phyloP scores from a whole-genome alignment of 2,329 filamentous ascomycete genomes.

The Phoma sp. region DNA sequence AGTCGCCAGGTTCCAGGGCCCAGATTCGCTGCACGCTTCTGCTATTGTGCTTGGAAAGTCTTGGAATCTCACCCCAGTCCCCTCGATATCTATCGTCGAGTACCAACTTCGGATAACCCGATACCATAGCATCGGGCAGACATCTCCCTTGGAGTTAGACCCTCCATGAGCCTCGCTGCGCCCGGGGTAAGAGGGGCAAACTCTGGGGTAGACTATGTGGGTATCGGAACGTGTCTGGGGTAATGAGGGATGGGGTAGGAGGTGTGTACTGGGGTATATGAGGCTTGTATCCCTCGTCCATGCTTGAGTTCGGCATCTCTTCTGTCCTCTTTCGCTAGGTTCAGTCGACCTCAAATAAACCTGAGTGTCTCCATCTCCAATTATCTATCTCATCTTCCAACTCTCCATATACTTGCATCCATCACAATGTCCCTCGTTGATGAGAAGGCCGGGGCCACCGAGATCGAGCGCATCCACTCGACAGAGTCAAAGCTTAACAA shows the following conservation, averaged over 20 bases:
- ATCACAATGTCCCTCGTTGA: conserved; percentile 24
- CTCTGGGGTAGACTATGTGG: conserved; percentile 17
- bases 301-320: conserved; percentile 14
- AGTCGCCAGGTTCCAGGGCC: conserved; percentile 13
- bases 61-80: conserved; percentile 9
- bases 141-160: conserved; percentile 5
- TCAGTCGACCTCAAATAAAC: conserved; percentile 15
- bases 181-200: conserved; percentile 5
- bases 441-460: conserved; percentile 26
- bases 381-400: background rate
- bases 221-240: conserved; percentile 14
- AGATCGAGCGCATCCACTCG: conserved; percentile 29
- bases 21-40: conserved; percentile 9
- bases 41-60: background rate
- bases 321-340: conserved; percentile 15
- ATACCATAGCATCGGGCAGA: conserved; percentile 17
- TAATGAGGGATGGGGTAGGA: conserved; percentile 1
- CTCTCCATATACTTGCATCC: background rate
- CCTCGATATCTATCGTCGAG: conserved; percentile 8
- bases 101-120: conserved; percentile 6
- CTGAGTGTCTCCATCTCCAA: background rate
- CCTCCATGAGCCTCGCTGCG: background rate
- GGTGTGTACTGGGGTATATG: conserved; percentile 15
- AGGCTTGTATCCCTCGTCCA: conserved; percentile 13
- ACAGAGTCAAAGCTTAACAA: conserved; percentile 19